A percentile compares a stretch with the other conserved stretches of the same genome.
phyloP scores from a whole-genome alignment of 2,329 filamentous ascomycete genomes.

The Aspergillus uvarum region DNA sequence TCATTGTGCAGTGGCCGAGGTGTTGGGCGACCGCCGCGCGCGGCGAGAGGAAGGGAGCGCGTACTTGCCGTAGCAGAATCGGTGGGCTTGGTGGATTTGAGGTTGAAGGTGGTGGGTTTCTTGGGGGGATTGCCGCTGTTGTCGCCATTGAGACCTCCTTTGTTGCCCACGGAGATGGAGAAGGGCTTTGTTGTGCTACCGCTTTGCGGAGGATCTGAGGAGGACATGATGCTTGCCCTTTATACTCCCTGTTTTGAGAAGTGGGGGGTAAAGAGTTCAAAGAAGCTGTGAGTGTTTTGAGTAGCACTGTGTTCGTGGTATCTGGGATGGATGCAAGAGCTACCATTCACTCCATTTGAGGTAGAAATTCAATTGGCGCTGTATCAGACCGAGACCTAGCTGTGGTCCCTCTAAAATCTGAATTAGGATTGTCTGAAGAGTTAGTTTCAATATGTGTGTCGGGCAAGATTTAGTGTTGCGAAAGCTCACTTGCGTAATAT shows the following conservation, averaged over 20 bases:
- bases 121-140: constrained; percentile 24
- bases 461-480: not conserved
- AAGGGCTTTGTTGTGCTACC: constrained; percentile 34
- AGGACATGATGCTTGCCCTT: constrained; percentile 16
- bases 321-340: not conserved
- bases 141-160: constrained; percentile 25
- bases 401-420: not conserved
- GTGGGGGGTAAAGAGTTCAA: not conserved
- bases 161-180: constrained; percentile 38
- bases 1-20: constrained; percentile 34
- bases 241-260: not conserved
- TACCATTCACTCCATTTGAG: not conserved
- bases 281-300: constrained; percentile 1
- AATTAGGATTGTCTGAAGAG: too few relatives aligned
- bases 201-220: constrained; percentile 13
- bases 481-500: not conserved
- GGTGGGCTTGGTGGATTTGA: constrained; percentile 27
- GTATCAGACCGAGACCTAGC: not conserved
- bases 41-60: constrained; percentile 14
- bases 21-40: constrained; percentile 22
- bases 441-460: too few relatives aligned
- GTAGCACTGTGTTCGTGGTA: not conserved
- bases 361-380: not conserved
- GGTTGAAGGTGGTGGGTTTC: constrained; percentile 36
- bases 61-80: constrained; percentile 18